Percentiles rank a stretch among this genome's conserved stretches.
Evolutionary conservation across 1,284 basidiomycete species (phyloP).

Genomic region (Cutaneotrichosporon mucoides): DNA sequence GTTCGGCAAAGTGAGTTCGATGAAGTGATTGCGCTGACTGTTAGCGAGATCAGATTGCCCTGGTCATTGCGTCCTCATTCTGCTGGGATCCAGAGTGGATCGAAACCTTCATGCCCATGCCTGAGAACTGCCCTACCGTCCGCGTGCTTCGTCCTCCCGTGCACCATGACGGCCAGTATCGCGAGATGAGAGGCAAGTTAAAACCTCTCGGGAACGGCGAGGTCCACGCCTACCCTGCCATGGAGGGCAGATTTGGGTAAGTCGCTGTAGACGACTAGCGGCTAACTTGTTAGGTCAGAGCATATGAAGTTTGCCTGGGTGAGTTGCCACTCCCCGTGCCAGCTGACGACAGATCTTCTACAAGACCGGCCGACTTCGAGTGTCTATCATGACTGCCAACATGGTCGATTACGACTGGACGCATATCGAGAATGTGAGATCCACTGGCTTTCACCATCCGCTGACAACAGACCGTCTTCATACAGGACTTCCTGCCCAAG

Average conservation of each 20-base stretch:
- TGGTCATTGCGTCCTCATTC: conserved; percentile 38
- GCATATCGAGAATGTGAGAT: conserved; percentile 45
- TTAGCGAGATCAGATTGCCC: conserved; percentile 35
- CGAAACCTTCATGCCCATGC: conserved; percentile 27
- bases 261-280: conserved; percentile 1
- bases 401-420: conserved; percentile 47
- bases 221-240: conserved; percentile 35
- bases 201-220: conserved; percentile 29
- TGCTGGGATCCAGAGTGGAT: conserved; percentile 40
- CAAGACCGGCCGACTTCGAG: conserved; percentile 45
- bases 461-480: conserved; percentile 40
- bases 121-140: conserved; percentile 31
- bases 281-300: conserved; percentile 9
- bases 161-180: neutral
- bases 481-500: conserved; percentile 45
- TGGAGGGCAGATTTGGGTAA: conserved; percentile 34
- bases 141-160: conserved; percentile 21
- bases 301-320: conserved; percentile 49
- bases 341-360: conserved; percentile 40
- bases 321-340: conserved; percentile 3
- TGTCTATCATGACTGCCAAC: conserved; percentile 45
- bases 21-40: neutral
- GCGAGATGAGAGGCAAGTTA: conserved; percentile 30
- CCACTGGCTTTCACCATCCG: neutral
- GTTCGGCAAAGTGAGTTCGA: conserved; percentile 33